A percentile compares a stretch with the other conserved stretches of the same genome.
Conservation (phyloP, 441 rosid genomes). For the Pelargonium fulgidum region DNA sequence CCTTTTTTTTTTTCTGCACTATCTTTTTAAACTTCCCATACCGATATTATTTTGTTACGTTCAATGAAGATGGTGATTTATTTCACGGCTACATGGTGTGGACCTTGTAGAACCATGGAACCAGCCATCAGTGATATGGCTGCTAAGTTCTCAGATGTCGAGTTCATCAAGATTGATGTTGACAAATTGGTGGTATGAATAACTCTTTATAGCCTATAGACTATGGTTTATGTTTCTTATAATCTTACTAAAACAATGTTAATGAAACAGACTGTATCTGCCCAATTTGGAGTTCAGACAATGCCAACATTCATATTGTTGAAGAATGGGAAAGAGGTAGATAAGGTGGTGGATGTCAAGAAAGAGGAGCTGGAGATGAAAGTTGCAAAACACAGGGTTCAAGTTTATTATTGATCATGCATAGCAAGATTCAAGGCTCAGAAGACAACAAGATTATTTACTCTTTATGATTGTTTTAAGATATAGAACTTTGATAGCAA, state of each 20-base stretch:
- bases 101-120: slow-evolving; percentile 17
- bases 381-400: slow-evolving; percentile 3
- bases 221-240: not conserved
- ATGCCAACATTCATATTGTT: slow-evolving; percentile 23
- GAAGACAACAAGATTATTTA: too few species aligned
- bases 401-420: not conserved
- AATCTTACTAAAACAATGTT: not conserved
- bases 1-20: too few species aligned
- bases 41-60: not conserved
- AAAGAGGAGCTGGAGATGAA: slow-evolving; percentile 20
- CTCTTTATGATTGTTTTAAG: too few species aligned
- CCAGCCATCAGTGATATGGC: slow-evolving; percentile 13
- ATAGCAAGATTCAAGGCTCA: not conserved
- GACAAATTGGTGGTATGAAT: slow-evolving; percentile 16
- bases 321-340: slow-evolving; percentile 21
- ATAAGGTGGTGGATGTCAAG: slow-evolving; percentile 14
- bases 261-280: slow-evolving; percentile 16
- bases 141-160: slow-evolving; percentile 16
- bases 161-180: slow-evolving; percentile 24
- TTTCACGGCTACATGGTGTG: slow-evolving; percentile 24
- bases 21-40: too few species aligned
- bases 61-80: slow-evolving; percentile 18
- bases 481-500: not conserved
- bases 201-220: not conserved
- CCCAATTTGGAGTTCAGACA: slow-evolving; percentile 17